These are phyloP conservation scores for Pouteria campechiana DNA, from an alignment of 179 eudicot genomes.

Conservation along the genomic window DNA sequence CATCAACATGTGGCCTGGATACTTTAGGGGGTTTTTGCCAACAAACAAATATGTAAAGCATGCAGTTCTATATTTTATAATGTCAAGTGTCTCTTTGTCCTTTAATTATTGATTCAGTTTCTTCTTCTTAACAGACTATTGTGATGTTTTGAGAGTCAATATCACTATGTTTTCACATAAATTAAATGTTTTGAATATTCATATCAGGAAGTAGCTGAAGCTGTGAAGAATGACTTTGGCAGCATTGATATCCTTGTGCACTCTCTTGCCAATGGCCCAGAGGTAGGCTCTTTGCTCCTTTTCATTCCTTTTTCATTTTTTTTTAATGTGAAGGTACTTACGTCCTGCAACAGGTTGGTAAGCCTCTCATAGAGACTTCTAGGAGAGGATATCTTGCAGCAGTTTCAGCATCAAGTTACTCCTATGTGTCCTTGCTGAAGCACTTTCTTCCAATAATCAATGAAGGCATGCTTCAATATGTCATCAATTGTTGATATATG, in stretches of 20 bases:
- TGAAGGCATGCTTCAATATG: constrained; percentile 45
- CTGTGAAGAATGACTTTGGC: constrained; percentile 84
- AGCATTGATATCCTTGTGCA: constrained; percentile 95
- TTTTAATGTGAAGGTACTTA: neutral
- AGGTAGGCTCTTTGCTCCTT: constrained; percentile 25
- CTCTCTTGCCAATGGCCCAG: constrained; percentile 98
- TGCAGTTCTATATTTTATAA: too few species aligned
- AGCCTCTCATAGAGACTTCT: constrained; percentile 87
- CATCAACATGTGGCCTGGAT: too few species aligned
- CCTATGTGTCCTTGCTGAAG: constrained; percentile 79
- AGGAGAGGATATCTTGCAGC: constrained; percentile 95
- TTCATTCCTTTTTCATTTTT: neutral
- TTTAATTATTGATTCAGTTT: too few species aligned
- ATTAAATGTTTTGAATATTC: too few species aligned
- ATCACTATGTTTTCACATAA: too few species aligned
- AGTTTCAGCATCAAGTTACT: constrained; percentile 94
- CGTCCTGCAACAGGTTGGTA: constrained; percentile 49
- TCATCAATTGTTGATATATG: neutral
- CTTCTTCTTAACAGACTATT: too few species aligned
- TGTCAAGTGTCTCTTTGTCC: too few species aligned
- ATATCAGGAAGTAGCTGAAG: constrained; percentile 90
- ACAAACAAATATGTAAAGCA: too few species aligned
- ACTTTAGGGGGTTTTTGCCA: too few species aligned
- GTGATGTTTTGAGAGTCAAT: too few species aligned
- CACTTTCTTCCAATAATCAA: constrained; percentile 96